These are phyloP conservation scores for Gilbertella persicaria DNA, from an alignment of 371 early-diverging fungal genomes.

Conservation along the genomic window DNA sequence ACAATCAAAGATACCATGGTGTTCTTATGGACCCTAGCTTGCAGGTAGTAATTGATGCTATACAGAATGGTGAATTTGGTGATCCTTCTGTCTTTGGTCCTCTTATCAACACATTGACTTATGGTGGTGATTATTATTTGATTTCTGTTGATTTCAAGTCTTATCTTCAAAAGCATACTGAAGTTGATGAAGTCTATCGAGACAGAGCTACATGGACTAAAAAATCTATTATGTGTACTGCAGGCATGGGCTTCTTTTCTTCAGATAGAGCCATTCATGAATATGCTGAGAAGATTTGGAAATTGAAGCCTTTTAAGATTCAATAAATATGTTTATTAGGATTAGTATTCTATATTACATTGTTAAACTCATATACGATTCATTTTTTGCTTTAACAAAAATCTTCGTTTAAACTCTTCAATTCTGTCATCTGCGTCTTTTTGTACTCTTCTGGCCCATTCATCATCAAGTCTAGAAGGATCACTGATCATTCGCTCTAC, in stretches of 20 bases:
- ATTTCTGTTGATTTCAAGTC: conserved; percentile 85
- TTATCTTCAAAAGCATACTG: conserved; percentile 75
- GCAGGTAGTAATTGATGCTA: conserved; percentile 71
- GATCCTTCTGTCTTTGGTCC: conserved; percentile 73
- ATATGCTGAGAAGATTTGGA: conserved; percentile 88
- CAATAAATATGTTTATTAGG: background rate
- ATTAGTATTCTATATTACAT: no score
- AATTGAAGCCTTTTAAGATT: conserved; percentile 46
- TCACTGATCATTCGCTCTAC: conserved; percentile 20
- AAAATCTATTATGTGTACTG: conserved; percentile 84
- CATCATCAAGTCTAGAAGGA: conserved; percentile 10
- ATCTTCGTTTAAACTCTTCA: conserved; percentile 10
- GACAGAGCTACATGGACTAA: conserved; percentile 77
- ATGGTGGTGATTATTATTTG: conserved; percentile 86
- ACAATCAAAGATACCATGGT: conserved; percentile 76
- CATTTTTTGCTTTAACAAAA: background rate
- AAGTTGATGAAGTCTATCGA: conserved; percentile 77
- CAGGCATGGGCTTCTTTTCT: conserved; percentile 91
- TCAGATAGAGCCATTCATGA: conserved; percentile 83
- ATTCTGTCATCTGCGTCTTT: conserved; percentile 9
- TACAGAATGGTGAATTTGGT: conserved; percentile 79
- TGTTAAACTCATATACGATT: background rate
- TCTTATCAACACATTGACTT: conserved; percentile 74
- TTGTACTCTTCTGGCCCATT: conserved; percentile 17
- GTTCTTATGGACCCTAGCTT: conserved; percentile 73